Conservation (phyloP, 2,329 filamentous ascomycete genomes). For the Trichoderma guizhouense region DNA sequence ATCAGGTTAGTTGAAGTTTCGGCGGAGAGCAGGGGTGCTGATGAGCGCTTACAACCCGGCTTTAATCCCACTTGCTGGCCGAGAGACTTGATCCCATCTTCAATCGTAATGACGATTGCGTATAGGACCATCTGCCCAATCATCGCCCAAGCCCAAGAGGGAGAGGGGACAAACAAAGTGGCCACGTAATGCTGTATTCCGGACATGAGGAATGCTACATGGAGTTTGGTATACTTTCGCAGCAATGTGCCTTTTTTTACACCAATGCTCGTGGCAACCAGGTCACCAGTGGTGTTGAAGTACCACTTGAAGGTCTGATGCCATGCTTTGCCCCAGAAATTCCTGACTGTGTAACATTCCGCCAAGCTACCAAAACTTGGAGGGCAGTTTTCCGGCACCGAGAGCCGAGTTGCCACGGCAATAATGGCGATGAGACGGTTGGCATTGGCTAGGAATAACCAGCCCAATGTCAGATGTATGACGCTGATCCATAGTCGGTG, state of each 20-base stretch:
- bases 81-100: not conserved
- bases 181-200: not conserved
- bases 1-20: not conserved
- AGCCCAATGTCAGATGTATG: not conserved
- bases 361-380: not conserved
- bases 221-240: not conserved
- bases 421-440: not conserved
- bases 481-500: not conserved
- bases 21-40: not conserved
- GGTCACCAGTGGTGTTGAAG: not conserved
- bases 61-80: not conserved
- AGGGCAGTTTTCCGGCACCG: not conserved
- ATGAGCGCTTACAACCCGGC: not conserved
- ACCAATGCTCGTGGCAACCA: not conserved
- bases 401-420: not conserved
- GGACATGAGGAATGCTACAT: not conserved
- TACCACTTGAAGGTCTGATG: not conserved
- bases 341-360: not conserved
- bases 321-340: not conserved
- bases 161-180: not conserved
- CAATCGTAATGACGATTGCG: not conserved
- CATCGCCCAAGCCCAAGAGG: not conserved
- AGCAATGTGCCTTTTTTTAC: not conserved
- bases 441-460: not conserved
- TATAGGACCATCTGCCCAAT: not conserved